These are phyloP conservation scores for Sarocladium kiliense DNA, from an alignment of 2,329 filamentous ascomycete genomes.

Conservation along the genomic window DNA sequence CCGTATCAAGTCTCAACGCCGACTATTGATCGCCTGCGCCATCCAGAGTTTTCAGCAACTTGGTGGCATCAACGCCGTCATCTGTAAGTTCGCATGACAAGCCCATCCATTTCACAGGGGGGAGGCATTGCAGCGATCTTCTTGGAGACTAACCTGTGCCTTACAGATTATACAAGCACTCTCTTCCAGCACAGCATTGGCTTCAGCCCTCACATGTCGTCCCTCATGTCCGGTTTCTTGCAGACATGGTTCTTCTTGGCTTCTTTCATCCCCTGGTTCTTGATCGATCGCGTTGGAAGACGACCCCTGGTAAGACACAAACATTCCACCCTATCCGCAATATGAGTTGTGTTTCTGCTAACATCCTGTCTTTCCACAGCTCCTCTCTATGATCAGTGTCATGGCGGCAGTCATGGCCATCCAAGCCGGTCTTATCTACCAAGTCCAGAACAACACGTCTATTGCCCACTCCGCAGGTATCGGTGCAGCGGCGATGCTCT, in stretches of 20 bases:
- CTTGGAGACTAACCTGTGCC: neutral
- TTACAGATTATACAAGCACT: constrained; percentile 34
- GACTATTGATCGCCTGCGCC: constrained; percentile 22
- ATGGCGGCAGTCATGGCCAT: constrained; percentile 37
- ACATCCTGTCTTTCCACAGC: constrained; percentile 12
- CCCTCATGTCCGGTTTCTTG: constrained; percentile 47
- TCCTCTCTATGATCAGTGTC: constrained; percentile 33
- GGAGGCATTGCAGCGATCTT: too few relatives aligned
- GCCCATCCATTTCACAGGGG: too few relatives aligned
- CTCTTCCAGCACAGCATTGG: constrained; percentile 40
- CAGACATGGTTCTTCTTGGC: constrained; percentile 40
- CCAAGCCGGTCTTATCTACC: constrained; percentile 25
- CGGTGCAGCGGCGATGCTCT: constrained; percentile 34
- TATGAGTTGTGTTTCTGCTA: too few relatives aligned
- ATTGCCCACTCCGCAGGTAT: constrained; percentile 26
- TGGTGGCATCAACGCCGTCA: constrained; percentile 43
- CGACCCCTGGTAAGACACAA: constrained; percentile 27
- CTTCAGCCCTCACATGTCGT: constrained; percentile 35
- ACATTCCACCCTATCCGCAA: neutral
- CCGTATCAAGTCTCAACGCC: constrained; percentile 24
- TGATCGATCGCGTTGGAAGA: constrained; percentile 41
- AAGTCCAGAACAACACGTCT: constrained; percentile 25
- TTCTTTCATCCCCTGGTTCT: constrained; percentile 39
- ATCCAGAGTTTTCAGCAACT: constrained; percentile 36
- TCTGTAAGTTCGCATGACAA: constrained; percentile 32